These are phyloP conservation scores for Dryas alaskensis DNA, from an alignment of 306 rosid species.

Conservation along the genomic window DNA sequence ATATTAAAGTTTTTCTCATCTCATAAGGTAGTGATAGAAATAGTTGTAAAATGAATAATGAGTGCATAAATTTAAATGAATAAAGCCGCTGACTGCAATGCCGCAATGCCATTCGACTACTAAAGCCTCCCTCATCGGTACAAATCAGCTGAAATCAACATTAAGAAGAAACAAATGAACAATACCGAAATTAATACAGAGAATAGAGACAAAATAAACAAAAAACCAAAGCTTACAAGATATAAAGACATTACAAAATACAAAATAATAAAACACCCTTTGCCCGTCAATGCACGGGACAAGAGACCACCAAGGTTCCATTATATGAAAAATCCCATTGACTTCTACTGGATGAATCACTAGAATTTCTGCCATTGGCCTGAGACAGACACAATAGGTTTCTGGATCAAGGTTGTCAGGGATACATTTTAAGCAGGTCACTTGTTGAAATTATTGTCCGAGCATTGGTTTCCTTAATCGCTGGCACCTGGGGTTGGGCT, in stretches of 20 bases:
- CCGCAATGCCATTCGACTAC: no score
- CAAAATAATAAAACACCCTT: no score
- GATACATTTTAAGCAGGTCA: conserved; percentile 37
- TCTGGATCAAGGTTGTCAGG: conserved; percentile 2
- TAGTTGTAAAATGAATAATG: no score
- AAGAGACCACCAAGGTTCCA: neutral
- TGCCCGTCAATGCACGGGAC: neutral
- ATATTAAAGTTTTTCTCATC: no score
- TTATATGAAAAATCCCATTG: neutral
- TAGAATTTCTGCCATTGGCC: neutral
- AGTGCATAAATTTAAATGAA: no score
- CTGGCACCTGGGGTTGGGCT: conserved; percentile 40
- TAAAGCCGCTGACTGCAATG: no score
- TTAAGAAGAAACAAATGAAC: neutral
- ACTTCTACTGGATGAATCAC: neutral
- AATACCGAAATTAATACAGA: neutral
- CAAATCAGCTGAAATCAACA: neutral
- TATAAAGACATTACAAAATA: neutral
- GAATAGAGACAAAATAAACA: neutral
- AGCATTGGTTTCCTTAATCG: conserved; percentile 25
- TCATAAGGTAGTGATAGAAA: no score
- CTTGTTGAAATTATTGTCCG: conserved; percentile 29
- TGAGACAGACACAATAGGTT: no score
- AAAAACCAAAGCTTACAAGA: neutral
- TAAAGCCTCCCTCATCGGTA: no score